A percentile compares a stretch with the other conserved stretches of the same genome.
Evolutionary conservation across 192 early-diverging fungal genomes (phyloP).

Genomic region (Gamsiella multidivaricata): DNA sequence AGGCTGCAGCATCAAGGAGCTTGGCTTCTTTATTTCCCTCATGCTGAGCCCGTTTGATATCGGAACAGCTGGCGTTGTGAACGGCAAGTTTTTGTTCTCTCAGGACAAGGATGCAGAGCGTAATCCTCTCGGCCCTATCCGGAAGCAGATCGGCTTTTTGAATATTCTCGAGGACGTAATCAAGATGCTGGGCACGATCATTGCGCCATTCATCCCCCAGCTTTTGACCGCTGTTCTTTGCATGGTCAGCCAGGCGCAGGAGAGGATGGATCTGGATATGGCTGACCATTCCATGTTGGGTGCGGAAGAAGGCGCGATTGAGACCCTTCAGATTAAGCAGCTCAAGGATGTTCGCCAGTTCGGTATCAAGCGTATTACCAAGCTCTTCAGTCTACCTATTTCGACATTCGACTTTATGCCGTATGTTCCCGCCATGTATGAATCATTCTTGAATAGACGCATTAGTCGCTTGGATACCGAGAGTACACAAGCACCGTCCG

Average conservation of each 20-base stretch:
- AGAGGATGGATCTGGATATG: conserved; percentile 52
- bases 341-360: conserved; percentile 74
- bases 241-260: conserved; percentile 75
- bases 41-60: conserved; percentile 84
- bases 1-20: conserved; percentile 71
- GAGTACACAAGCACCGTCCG: conserved; percentile 89
- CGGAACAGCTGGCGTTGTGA: conserved; percentile 50
- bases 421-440: conserved; percentile 82
- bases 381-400: conserved; percentile 81
- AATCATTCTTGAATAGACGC: conserved; percentile 74
- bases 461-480: conserved; percentile 79
- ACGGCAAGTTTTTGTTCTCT: conserved; percentile 56
- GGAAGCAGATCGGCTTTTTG: conserved; percentile 86
- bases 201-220: conserved; percentile 77
- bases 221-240: conserved; percentile 81
- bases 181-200: conserved; percentile 80
- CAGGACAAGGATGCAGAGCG: conserved; percentile 41
- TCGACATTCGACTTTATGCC: conserved; percentile 77
- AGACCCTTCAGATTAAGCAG: conserved; percentile 60
- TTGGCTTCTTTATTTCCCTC: conserved; percentile 79
- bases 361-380: conserved; percentile 77
- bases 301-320: conserved; percentile 38
- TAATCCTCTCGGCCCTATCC: conserved; percentile 47
- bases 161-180: conserved; percentile 82
- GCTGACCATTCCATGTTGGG: conserved; percentile 29